Evolutionary conservation across 1,284 basidiomycete genomes (phyloP).

Genomic region (Leccinum ponderosum): DNA sequence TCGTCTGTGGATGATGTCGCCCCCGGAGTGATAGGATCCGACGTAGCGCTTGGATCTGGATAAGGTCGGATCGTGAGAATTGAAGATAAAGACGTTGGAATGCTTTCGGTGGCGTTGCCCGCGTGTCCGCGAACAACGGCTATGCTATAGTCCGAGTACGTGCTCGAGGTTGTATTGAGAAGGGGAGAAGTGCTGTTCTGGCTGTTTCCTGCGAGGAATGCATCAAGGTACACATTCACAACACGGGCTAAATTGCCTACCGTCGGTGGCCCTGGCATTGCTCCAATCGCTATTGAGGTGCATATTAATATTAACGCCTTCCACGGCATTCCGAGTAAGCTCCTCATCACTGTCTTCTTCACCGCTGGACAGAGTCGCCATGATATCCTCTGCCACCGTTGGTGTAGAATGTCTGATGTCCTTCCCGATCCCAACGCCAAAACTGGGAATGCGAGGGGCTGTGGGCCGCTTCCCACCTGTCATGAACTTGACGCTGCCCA

Average conservation of each 20-base stretch:
- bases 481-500: constrained; percentile 85
- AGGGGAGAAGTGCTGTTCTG: constrained; percentile 55
- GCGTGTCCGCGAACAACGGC: constrained; percentile 57
- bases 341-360: constrained; percentile 64
- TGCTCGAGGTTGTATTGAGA: constrained; percentile 46
- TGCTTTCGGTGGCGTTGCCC: constrained; percentile 40
- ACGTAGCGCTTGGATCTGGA: constrained; percentile 46
- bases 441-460: constrained; percentile 82
- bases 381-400: constrained; percentile 24
- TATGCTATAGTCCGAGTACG: constrained; percentile 64
- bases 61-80: constrained; percentile 68
- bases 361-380: constrained; percentile 39
- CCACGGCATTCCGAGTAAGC: constrained; percentile 61
- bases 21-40: constrained; percentile 35
- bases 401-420: constrained; percentile 42
- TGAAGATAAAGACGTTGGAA: constrained; percentile 65
- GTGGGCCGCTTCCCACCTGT: constrained; percentile 59
- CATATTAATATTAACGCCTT: constrained; percentile 49
- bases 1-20: constrained; percentile 32
- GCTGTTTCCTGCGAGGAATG: constrained; percentile 33
- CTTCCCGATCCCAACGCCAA: constrained; percentile 72
- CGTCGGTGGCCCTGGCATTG: constrained; percentile 37
- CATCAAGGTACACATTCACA: constrained; percentile 14
- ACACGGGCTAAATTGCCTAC: constrained; percentile 27
- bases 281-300: constrained; percentile 53